A percentile compares a stretch with the other conserved stretches of the same genome.
Conservation (phyloP, 169 alveolate genomes). For the Plasmodium vivax region DNA sequence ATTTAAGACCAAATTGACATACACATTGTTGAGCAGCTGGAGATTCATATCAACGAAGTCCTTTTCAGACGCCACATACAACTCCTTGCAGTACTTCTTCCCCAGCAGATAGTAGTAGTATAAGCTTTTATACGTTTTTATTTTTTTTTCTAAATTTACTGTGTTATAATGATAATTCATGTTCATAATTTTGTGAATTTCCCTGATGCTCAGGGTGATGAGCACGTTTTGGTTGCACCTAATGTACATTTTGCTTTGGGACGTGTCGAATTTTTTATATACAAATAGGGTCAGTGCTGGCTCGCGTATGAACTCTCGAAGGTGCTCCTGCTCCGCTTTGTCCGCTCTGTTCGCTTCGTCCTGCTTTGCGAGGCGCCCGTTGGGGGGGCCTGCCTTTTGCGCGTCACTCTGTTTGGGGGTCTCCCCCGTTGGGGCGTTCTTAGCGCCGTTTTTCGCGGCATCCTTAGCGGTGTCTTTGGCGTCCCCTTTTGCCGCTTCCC, state of each 20-base stretch:
- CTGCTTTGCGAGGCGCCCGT: background rate
- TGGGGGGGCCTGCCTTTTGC: background rate
- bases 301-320: background rate
- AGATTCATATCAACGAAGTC: conserved; percentile 34
- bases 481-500: background rate
- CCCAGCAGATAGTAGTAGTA: conserved; percentile 55
- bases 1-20: conserved; percentile 24
- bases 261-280: conserved; percentile 36
- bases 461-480: background rate
- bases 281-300: conserved; percentile 11
- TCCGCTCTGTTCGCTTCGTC: background rate
- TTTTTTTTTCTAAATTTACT: conserved; percentile 48
- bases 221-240: conserved; percentile 15
- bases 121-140: conserved; percentile 16
- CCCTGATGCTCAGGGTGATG: conserved; percentile 36
- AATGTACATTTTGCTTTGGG: conserved; percentile 38
- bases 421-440: background rate
- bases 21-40: conserved; percentile 16
- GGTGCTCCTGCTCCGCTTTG: background rate
- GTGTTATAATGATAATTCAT: conserved; percentile 20
- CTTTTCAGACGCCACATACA: conserved; percentile 58
- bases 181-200: conserved; percentile 35
- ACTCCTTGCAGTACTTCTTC: conserved; percentile 53
- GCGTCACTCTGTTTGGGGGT: background rate
- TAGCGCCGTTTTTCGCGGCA: background rate